phyloP scores from a whole-genome alignment of 306 rosid species.

The Herpetospermum pedunculosum region DNA sequence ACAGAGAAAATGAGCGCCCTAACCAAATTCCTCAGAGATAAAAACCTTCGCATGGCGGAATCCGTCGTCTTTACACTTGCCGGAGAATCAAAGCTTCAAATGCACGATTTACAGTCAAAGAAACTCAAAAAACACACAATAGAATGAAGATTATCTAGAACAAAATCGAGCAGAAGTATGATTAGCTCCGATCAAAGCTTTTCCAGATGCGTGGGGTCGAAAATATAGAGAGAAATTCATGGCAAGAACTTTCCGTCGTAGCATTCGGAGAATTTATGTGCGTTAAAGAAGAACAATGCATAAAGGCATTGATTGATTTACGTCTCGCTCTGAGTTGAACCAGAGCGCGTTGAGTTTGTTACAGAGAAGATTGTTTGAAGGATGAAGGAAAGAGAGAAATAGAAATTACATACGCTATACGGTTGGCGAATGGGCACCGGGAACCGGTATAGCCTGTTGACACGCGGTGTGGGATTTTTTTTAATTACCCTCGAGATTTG shows the following conservation, averaged over 20 bases:
- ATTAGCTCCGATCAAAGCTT: constrained; percentile 69
- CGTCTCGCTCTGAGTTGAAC: not conserved
- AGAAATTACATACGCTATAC: not conserved
- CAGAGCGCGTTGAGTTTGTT: not conserved
- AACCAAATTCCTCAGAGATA: constrained; percentile 38
- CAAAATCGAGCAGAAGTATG: constrained; percentile 90
- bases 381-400: not conserved
- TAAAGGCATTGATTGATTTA: not conserved
- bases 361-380: not conserved
- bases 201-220: constrained; percentile 14
- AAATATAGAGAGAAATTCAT: constrained; percentile 33
- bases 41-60: constrained; percentile 26
- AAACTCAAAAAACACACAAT: not conserved
- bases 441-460: not conserved
- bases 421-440: not conserved
- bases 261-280: not conserved
- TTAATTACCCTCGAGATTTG: not conserved
- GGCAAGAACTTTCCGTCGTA: not conserved
- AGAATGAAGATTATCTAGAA: constrained; percentile 32
- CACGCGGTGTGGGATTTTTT: not conserved
- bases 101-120: not conserved
- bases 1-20: constrained; percentile 56
- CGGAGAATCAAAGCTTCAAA: not conserved
- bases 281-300: not conserved
- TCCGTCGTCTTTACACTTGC: constrained; percentile 26